Evolutionary conservation across 805 yeast species (phyloP).

Genomic region (Allodekkera sacchari): DNA sequence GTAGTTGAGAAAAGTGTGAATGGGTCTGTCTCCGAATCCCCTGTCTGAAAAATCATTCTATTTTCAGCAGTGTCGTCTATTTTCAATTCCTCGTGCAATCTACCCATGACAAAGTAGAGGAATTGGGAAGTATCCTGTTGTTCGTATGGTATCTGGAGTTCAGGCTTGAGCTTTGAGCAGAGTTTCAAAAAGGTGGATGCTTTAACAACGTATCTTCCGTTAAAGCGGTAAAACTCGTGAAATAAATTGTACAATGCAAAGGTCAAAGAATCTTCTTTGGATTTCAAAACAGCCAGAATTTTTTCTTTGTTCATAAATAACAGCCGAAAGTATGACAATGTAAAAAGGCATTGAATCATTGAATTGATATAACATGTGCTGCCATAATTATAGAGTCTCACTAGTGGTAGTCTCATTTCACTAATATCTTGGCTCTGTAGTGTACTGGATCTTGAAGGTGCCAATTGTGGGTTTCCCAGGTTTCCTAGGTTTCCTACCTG

Average conservation of each 20-base stretch:
- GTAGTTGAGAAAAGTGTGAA: constrained; percentile 16
- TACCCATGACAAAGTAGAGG: constrained; percentile 54
- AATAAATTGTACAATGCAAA: constrained; percentile 48
- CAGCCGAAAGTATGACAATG: constrained; percentile 38
- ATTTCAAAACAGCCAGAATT: constrained; percentile 10
- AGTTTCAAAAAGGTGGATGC: constrained; percentile 46
- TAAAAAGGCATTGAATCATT: constrained; percentile 63
- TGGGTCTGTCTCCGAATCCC: constrained; percentile 18
- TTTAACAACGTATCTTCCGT: constrained; percentile 54
- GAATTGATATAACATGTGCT: constrained; percentile 73
- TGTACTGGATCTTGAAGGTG: too few species aligned
- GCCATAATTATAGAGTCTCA: constrained; percentile 53
- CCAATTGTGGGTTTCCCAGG: too few species aligned
- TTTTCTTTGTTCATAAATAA: constrained; percentile 35
- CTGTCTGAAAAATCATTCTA: constrained; percentile 15
- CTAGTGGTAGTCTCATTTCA: constrained; percentile 10
- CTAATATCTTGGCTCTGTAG: too few species aligned
- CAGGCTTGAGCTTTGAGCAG: constrained; percentile 53
- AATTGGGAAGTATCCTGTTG: constrained; percentile 83
- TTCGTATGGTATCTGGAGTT: constrained; percentile 58
- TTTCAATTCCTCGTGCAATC: constrained; percentile 57
- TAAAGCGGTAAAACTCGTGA: constrained; percentile 41
- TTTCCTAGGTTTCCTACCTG: too few species aligned
- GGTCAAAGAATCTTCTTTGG: constrained; percentile 23
- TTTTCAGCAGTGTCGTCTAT: constrained; percentile 16